Evolutionary conservation across 441 rosid species (phyloP), one percentile per base, ranked within the genome.

Genomic region (Euphorbia celastroides): DNA sequence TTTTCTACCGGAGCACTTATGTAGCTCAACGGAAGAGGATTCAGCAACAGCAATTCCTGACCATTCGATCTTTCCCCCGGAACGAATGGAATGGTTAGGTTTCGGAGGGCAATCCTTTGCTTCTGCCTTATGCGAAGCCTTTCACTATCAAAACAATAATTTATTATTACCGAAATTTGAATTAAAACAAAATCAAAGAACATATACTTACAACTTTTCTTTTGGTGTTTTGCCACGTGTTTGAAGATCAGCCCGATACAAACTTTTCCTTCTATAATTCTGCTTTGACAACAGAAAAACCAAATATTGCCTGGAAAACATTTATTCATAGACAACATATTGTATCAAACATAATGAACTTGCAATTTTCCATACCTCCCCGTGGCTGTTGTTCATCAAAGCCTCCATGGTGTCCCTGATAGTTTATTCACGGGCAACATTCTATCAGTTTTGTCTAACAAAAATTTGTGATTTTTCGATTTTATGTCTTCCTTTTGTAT

Each of bases 101-200:
- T 82, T 69, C 65, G 74, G 20, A 89, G 85, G 75, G 82, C 76
- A 50, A 92, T 76, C 63, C 84, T 84, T 63, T 83, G 80, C 69
- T 89, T 92, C 78, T 92, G 98, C 69, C 96, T 84, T 38, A 91
- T 93, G 67, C 97, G 98, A 69, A 92, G 96, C 83, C 77, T 86
- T 50, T 74, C 48, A 80, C 98, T 92, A 84, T 74, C 48, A 70
- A 62, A 38, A 63, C 71, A 65, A 52, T 38, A 5, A 5, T 2
- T 56, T 63, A 28, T 13, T 56, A 44, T 16, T 7, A 66, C 25
- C 42, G 30, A 60, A 36, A 22, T 4, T 14, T 38, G 23, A 34
- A 7, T 57, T 26, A 5, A 57, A 57, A 28, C 16, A 25, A 19
- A n/a, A 61, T 0, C 22, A 13, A 36, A 2, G 61, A 11, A 56